Evolutionary conservation across 108 stramenopile species (phyloP).

Genomic region (Chaetoceros tenuissimus): DNA sequence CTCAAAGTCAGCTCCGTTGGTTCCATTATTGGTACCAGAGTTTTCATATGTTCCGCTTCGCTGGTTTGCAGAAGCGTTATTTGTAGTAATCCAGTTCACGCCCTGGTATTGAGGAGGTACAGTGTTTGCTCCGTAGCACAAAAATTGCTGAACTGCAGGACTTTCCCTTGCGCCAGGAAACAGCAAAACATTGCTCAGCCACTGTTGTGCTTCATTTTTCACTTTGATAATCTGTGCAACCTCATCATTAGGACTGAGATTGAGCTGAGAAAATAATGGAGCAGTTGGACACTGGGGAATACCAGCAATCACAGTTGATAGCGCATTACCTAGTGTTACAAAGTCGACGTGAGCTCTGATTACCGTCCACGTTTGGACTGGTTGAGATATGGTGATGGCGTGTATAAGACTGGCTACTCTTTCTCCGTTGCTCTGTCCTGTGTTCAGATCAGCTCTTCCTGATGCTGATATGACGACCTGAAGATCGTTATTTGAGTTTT

Average conservation of each 20-base stretch:
- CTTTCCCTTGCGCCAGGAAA: constrained; percentile 52
- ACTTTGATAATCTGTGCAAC: constrained; percentile 29
- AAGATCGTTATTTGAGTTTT: background rate
- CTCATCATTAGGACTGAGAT: constrained; percentile 13
- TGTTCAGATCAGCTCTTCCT: background rate
- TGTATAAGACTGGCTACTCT: constrained; percentile 33
- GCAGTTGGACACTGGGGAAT: constrained; percentile 39
- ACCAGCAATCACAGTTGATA: constrained; percentile 21
- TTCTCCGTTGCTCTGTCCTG: background rate
- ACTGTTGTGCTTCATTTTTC: constrained; percentile 55
- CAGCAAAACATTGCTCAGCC: constrained; percentile 48
- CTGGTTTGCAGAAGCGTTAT: constrained; percentile 3
- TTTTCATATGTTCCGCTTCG: constrained; percentile 1
- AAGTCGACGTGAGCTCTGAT: constrained; percentile 78
- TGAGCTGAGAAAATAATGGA: background rate
- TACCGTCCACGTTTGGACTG: constrained; percentile 78
- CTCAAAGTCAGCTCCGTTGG: constrained; percentile 48
- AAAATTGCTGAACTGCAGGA: constrained; percentile 55
- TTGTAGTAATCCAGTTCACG: constrained; percentile 52
- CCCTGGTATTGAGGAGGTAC: constrained; percentile 78
- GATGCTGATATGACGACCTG: background rate
- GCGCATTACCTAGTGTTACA: constrained; percentile 32
- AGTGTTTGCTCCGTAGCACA: constrained; percentile 70
- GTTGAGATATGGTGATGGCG: constrained; percentile 71
- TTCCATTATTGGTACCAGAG: constrained; percentile 3